Base-by-base conservation (phyloP, 345 rosid genomes). In the Eucalyptus guilfoylei region DNA sequence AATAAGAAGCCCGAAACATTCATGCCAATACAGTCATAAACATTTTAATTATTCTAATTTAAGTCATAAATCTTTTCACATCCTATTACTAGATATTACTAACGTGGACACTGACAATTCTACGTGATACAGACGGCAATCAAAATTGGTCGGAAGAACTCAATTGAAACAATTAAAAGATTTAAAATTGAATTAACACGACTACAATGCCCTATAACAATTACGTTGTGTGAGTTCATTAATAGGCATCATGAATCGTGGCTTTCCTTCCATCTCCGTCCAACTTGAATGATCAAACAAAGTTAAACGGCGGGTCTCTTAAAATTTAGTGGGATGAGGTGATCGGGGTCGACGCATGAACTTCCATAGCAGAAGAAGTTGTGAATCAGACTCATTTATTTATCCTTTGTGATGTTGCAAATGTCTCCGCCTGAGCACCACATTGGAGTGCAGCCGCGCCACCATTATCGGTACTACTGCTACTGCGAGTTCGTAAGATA, bases 71-170 rank as follows among this genome's bases (percentile, higher is more conserved):
- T 52, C 9, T 52, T 52, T 19, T 52, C 24, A 52, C 23, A 17
- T 50, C 55, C 55, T 50, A 17, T 50, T 4, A 50, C 2, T 1
- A 3, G 2, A 50, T 17, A 50, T 1, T 50, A 3, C 0, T 50
- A 0, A 50, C 9, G 1, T 50, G 0, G 2, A 50, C 9, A 50
- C 0, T 4, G 0, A 0, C 54, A 3, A 50, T 17, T 52, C 1
- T 17, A 52, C 0, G 9, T 0, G 2, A 7, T 4, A 17, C 9
- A 0, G 3, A 52, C 0, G 10, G 10, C 9, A 19, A 0, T 19
- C 55, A 52, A 52, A 52, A 52, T 52, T 7, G 4, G 4, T 3
- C 0, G 3, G 1, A 3, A 16, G 1, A 1, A 50, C 1, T 50
- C 9, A 50, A 50, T 50, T n/a, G n/a, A n/a, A n/a, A n/a, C 55